A percentile compares a stretch with the other conserved stretches of the same genome.
Evolutionary conservation across 2,329 filamentous ascomycete species (phyloP).

Genomic region (Blastomyces percursus): DNA sequence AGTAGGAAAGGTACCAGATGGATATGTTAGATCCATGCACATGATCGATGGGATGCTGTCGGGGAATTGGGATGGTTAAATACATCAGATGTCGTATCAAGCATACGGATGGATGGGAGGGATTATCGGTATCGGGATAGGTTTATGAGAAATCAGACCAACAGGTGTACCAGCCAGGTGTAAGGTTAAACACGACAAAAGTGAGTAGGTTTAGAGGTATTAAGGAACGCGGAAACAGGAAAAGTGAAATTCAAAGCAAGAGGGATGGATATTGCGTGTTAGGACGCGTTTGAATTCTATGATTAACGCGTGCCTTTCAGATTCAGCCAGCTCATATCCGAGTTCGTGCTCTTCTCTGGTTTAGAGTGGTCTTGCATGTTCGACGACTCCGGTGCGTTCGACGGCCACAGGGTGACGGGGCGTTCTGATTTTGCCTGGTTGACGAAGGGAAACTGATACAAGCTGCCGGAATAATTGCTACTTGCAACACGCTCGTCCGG

Average conservation of each 20-base stretch:
- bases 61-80: not conserved
- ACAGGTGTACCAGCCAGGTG: not conserved
- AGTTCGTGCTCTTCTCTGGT: conserved; percentile 21
- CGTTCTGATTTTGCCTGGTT: conserved; percentile 11
- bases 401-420: conserved; percentile 14
- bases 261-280: not conserved
- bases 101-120: not conserved
- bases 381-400: not conserved
- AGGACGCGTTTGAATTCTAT: not conserved
- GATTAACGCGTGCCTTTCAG: conserved; percentile 14
- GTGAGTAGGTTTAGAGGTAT: not conserved
- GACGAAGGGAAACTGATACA: conserved; percentile 23
- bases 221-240: not conserved
- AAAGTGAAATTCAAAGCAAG: not conserved
- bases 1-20: not conserved
- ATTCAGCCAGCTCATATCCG: conserved; percentile 37
- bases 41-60: not conserved
- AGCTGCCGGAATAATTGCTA: conserved; percentile 33
- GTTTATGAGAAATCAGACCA: not conserved
- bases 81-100: not conserved
- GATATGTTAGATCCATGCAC: not conserved
- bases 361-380: not conserved
- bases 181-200: not conserved
- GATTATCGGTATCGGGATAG: not conserved
- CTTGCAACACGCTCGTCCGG: conserved; percentile 27